Evolutionary conservation across 1,284 basidiomycete genomes (phyloP), one percentile per base, ranked within the genome.

Genomic region (Sparassis latifolia): DNA sequence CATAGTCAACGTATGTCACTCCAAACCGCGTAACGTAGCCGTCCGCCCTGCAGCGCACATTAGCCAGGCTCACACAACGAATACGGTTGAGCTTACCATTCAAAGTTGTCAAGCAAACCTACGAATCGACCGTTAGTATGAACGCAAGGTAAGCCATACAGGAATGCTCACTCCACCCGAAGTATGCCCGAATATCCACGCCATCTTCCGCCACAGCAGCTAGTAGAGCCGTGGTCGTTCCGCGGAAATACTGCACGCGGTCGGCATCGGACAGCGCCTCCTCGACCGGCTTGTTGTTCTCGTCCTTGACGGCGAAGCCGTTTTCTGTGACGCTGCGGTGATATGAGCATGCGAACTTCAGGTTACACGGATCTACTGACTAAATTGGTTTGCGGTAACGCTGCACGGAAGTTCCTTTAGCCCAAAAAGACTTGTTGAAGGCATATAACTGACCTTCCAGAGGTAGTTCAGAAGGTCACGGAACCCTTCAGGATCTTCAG

Each of bases 21-120:
- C 81, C 81, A 56, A 85, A 86, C 12, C 82, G 75, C 2, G 79
- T 79, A 37, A 68, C 67, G 58, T 84, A 84, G 3, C 82, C 81
- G 57, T 86, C 82, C 6, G 79, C 79, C 82, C 69, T 72, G 42
- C 40, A 32, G 0, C 1, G 20, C 39, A 58, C 2, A 28, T 47
- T 30, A 53, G 44, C 28, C 39, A 41, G 20, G 39, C 29, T 5
- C 32, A 3, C 37, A 4, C 33, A n/a, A 33, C 7, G 6, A 20
- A 33, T 4, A 29, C 12, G n/a, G 2, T 28, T 56, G 52, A 10
- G 55, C 56, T 30, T 52, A 69, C 79, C 87, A 88, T 66, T 90
- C 86, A 53, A 89, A 88, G 66, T 88, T 88, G 63, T 88, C 85
- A 50, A 86, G 61, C 48, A 84, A 68, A 66, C 78, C 78, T 80